phyloP scores from a whole-genome alignment of 148 eudicot species.

The Cornus kousa region DNA sequence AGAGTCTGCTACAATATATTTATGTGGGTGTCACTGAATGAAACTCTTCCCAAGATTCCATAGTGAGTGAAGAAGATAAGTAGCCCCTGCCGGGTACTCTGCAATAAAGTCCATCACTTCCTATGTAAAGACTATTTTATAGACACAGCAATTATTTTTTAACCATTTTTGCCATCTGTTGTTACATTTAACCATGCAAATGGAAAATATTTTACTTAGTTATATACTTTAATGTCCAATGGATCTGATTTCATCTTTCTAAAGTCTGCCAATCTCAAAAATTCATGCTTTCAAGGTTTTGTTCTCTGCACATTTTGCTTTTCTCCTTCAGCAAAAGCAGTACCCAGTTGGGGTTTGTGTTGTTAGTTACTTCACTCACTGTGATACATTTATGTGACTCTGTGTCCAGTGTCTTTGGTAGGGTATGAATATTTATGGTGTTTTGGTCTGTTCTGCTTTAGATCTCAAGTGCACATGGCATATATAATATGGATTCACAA shows the following conservation, averaged over 20 bases:
- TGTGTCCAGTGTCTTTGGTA: background rate
- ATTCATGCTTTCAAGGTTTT: conserved; percentile 11
- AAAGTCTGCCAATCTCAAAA: conserved; percentile 18
- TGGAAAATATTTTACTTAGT: background rate
- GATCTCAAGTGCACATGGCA: background rate
- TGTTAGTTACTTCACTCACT: background rate
- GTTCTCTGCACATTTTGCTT: conserved; percentile 17
- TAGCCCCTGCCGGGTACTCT: conserved; percentile 1
- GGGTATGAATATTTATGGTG: background rate
- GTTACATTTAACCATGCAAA: conserved; percentile 1
- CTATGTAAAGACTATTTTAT: background rate
- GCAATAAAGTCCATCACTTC: conserved; percentile 6
- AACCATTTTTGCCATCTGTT: background rate
- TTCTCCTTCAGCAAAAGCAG: conserved; percentile 7
- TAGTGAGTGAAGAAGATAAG: conserved; percentile 10
- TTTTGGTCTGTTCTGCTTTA: background rate
- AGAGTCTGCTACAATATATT: background rate
- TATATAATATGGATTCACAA: background rate
- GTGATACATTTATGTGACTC: background rate
- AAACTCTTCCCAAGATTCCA: conserved; percentile 12
- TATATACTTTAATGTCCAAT: conserved; percentile 5
- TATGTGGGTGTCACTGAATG: background rate
- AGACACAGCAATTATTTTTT: background rate
- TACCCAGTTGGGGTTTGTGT: conserved; percentile 10
- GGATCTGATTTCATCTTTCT: conserved; percentile 26